Conservation (phyloP, 164 flowering plant species). For the Litsea cubeba region DNA sequence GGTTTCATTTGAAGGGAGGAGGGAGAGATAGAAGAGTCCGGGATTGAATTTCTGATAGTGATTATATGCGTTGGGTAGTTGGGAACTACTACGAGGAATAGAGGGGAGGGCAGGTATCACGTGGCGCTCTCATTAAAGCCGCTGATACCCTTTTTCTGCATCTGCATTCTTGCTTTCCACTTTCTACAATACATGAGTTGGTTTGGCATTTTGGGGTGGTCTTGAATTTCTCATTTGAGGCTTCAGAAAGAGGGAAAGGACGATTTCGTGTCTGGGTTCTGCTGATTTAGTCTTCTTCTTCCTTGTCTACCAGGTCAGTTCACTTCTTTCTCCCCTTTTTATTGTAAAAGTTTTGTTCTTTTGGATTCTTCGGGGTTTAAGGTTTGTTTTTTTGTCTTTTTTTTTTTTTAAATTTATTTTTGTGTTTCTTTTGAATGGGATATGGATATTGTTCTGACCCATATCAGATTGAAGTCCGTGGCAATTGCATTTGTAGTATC, state of each 20-base stretch:
- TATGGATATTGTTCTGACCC: constrained; percentile 5
- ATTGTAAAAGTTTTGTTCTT: neutral
- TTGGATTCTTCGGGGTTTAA: neutral
- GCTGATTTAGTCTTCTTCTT: constrained; percentile 6
- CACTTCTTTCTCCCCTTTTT: neutral
- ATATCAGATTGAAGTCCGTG: neutral
- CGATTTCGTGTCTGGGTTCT: constrained; percentile 5
- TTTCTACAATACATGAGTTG: neutral
- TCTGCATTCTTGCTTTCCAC: neutral
- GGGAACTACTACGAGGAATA: constrained; percentile 33
- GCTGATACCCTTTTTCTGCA: constrained; percentile 16
- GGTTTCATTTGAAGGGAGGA: neutral
- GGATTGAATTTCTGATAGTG: neutral
- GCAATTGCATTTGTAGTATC: neutral
- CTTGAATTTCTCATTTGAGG: constrained; percentile 3
- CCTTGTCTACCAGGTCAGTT: constrained; percentile 15
- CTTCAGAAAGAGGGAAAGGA: neutral
- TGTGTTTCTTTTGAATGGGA: neutral
- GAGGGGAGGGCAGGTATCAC: constrained; percentile 45
- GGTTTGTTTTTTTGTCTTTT: neutral
- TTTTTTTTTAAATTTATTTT: neutral
- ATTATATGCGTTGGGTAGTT: constrained; percentile 29
- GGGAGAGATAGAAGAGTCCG: neutral
- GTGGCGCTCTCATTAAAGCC: constrained; percentile 41
- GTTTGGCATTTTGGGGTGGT: neutral